Conservation (phyloP, 2,329 filamentous ascomycete species). For the Cytospora piceae region DNA sequence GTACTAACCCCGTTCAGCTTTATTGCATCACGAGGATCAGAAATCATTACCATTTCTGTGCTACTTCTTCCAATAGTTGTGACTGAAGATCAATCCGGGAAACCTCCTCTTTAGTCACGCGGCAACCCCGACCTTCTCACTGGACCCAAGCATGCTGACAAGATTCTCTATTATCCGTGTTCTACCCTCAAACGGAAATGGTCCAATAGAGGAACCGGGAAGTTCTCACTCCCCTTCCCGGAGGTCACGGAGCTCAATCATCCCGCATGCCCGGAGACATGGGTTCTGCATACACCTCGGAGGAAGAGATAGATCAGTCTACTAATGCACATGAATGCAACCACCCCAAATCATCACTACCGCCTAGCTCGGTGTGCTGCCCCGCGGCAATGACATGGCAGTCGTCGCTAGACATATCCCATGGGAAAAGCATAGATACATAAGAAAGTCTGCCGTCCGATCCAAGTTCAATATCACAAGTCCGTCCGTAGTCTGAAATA, state of each 20-base stretch:
- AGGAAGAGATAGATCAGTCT: conserved; percentile 13
- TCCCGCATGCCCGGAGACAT: conserved; percentile 9
- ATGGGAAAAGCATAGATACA: conserved; percentile 1
- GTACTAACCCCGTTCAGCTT: background rate
- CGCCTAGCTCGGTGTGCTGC: conserved; percentile 6
- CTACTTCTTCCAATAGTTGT: background rate
- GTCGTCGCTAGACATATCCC: background rate
- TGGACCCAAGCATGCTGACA: conserved; percentile 2
- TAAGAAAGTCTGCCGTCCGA: conserved; percentile 2
- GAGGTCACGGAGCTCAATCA: background rate
- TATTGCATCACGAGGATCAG: background rate
- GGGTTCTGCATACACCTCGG: conserved; percentile 7
- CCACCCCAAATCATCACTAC: conserved; percentile 15
- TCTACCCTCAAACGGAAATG: conserved; percentile 4
- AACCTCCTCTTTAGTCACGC: background rate
- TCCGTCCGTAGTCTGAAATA: too few species aligned
- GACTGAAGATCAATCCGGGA: background rate
- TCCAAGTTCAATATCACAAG: background rate
- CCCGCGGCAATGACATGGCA: conserved; percentile 8
- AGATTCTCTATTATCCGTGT: background rate
- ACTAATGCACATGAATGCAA: conserved; percentile 7
- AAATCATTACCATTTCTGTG: background rate
- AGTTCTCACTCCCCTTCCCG: background rate
- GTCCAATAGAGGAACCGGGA: background rate
- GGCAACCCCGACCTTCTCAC: conserved; percentile 12